Evolutionary conservation across 2,329 filamentous ascomycete genomes (phyloP), one percentile per base, ranked within the genome.

Genomic region (Emericellopsis cladophorae): DNA sequence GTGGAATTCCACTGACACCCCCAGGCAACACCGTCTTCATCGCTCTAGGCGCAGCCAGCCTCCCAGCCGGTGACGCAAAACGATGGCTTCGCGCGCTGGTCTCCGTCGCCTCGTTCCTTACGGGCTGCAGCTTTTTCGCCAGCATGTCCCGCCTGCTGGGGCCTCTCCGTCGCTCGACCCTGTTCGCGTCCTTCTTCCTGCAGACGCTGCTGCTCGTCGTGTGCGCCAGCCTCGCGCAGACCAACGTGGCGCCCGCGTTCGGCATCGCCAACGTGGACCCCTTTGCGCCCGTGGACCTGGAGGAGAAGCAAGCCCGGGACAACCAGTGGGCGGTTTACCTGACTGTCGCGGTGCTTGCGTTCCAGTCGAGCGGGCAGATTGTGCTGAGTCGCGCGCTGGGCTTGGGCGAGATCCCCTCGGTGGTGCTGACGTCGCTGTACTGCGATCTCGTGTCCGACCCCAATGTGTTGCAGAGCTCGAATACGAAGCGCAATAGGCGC

Each of bases 1-100:
- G n/a, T n/a, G n/a, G n/a, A n/a, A n/a, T n/a, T n/a, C n/a, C n/a
- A n/a, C 21, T 24, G 34, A 18, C 8, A 15, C 36, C 22, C 14
- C 5, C 33, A 59, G 74, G 75, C 32, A 80, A 80, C 56, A 79
- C 76, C 9, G 70, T 80, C 49, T 78, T 79, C 57, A 64, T 80
- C 32, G 74, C 71, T 15, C 69, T 80, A 18, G 74, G 74, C 42
- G 68, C 72, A 11, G 67, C 73, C 3, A 56, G 58, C 42, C 32
- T 35, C 32, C 26, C 26, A 9, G 26, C 26, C 3, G 26, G 60
- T 43, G 59, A 72, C 43, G 70, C 70, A 4, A 62, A 62, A 41
- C 72, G 68, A 41, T 76, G 68, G 71, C 57, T 70, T 29, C 48
- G 53, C 15, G 51, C 70, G 3, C 59, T 72, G 16, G 58, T 66